phyloP scores from a whole-genome alignment of 2,329 filamentous ascomycete genomes.

The Sordariomycetes sp. region DNA sequence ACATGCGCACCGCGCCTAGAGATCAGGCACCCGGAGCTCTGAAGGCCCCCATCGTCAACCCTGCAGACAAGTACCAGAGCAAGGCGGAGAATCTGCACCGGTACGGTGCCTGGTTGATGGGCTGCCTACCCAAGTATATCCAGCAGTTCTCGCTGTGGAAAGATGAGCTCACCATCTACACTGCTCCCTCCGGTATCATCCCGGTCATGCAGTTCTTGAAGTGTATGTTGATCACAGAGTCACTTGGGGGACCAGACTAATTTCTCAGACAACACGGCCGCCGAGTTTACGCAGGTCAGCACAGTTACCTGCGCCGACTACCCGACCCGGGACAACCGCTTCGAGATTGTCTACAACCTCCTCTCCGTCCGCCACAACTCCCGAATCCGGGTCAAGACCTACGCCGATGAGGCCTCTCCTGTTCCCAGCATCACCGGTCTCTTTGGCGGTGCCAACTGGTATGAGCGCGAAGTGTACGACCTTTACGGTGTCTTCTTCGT shows the following conservation, averaged over 20 bases:
- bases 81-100: slow-evolving; percentile 83
- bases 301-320: slow-evolving; percentile 94
- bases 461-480: slow-evolving; percentile 96
- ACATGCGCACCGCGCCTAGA: slow-evolving; percentile 58
- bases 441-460: slow-evolving; percentile 97
- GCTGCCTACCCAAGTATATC: slow-evolving; percentile 92
- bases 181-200: slow-evolving; percentile 77
- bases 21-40: slow-evolving; percentile 53
- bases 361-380: slow-evolving; percentile 94
- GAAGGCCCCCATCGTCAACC: slow-evolving; percentile 75
- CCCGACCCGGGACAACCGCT: slow-evolving; percentile 88
- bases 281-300: slow-evolving; percentile 90
- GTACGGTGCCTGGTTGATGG: slow-evolving; percentile 95
- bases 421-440: slow-evolving; percentile 81
- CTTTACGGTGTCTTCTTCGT: slow-evolving; percentile 96
- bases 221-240: slow-evolving; percentile 31
- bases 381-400: slow-evolving; percentile 95
- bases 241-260: not conserved
- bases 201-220: slow-evolving; percentile 94
- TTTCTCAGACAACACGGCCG: slow-evolving; percentile 74
- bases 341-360: slow-evolving; percentile 97
- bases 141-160: slow-evolving; percentile 99
- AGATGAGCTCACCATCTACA: slow-evolving; percentile 93
- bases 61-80: slow-evolving; percentile 83
- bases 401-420: slow-evolving; percentile 90